Evolutionary conservation across 176 grass and related monocot genomes (phyloP), one percentile per base, ranked within the genome.

Genomic region (Paspalum notatum): DNA sequence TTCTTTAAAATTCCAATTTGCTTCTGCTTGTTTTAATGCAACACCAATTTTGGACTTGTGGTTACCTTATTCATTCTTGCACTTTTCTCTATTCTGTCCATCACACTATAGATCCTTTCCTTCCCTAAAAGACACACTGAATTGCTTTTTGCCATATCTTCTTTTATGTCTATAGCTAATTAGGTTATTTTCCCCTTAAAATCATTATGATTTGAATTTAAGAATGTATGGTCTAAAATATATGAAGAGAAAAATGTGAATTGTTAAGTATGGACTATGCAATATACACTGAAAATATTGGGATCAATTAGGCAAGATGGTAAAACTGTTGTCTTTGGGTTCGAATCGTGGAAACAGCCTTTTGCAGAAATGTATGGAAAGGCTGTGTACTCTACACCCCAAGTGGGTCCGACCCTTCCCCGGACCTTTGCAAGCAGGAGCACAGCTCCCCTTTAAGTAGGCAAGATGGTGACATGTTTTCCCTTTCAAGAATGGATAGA

Each of bases 141-240:
- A 58, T 42, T 10, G 20, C 53, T 53, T 8, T 20, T 39, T 42
- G 16, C 7, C 27, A 70, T 49, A 55, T 69, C n/a, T 46, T 76
- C 26, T 2, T 39, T 2, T 85, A 2, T 16, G 1, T 24, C 1
- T 71, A 32, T 84, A 66, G 53, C 13, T 62, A 5, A 21, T 18
- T 73, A 71, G 22, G n/a, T 57, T 56, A 37, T 71, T 52, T 52
- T 60, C 61, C 42, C 43, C 12, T 47, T 66, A 66, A 71, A 80
- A 49, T 45, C 42, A 27, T 64, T 37, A 3, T 78, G 24, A 45
- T 52, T 58, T 32, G 32, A 62, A 71, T 16, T 47, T 67, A 55
- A 51, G 63, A 20, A n/a, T n/a, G n/a, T n/a, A n/a, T n/a, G n/a
- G n/a, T n/a, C n/a, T n/a, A n/a, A n/a, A n/a, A n/a, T n/a, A n/a